Evolutionary conservation across 1,284 basidiomycete genomes (phyloP).

Genomic region (Heliocybe sulcata): DNA sequence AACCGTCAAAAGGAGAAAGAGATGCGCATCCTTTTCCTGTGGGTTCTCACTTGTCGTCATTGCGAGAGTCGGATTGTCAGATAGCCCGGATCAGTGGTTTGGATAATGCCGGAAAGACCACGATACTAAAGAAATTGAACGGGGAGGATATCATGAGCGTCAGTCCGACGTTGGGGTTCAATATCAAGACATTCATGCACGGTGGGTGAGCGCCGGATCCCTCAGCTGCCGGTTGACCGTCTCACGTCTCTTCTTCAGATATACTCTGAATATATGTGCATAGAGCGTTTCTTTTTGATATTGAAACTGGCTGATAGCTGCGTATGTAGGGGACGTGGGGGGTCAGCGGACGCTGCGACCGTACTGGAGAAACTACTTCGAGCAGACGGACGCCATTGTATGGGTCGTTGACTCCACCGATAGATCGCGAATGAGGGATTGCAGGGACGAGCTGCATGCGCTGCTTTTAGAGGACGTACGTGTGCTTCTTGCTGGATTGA

Average conservation of each 20-base stretch:
- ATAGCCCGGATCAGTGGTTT: constrained; percentile 62
- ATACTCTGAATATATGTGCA: constrained; percentile 90
- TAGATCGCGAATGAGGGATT: constrained; percentile 83
- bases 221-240: not conserved
- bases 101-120: constrained; percentile 99
- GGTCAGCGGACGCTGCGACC: constrained; percentile 93
- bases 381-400: constrained; percentile 95
- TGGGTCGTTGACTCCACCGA: constrained; percentile 99
- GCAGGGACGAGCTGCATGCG: constrained; percentile 79
- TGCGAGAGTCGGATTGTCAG: not conserved
- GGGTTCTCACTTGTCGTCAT: constrained; percentile 9
- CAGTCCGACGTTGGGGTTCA: constrained; percentile 96
- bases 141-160: constrained; percentile 84
- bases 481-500: constrained; percentile 10
- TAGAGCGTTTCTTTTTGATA: constrained; percentile 9
- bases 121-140: constrained; percentile 92
- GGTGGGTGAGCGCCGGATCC: constrained; percentile 56
- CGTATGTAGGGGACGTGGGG: constrained; percentile 86
- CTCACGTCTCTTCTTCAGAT: constrained; percentile 36
- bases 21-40: constrained; percentile 96
- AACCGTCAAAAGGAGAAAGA: constrained; percentile 93
- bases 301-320: constrained; percentile 8
- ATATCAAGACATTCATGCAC: constrained; percentile 94
- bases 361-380: constrained; percentile 99
- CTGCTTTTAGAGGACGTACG: constrained; percentile 89